Percentiles rank a stretch among this genome's conserved stretches.
Evolutionary conservation across 2,329 filamentous ascomycete species (phyloP).

Genomic region (Coniochaeta sp.): DNA sequence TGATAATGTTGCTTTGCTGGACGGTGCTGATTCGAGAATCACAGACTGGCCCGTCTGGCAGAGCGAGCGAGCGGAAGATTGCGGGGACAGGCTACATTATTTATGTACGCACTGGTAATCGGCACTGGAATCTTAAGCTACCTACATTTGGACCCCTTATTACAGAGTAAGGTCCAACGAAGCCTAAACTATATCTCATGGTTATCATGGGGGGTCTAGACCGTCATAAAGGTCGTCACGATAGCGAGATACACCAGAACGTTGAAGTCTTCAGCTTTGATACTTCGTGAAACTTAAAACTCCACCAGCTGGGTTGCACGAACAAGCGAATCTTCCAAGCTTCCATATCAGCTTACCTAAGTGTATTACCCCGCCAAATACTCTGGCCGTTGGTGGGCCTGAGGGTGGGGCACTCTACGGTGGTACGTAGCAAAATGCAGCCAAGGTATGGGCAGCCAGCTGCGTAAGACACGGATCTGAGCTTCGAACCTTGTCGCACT

Average conservation of each 20-base stretch:
- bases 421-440: too few relatives aligned
- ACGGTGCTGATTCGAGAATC: background rate
- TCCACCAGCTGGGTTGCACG: background rate
- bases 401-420: too few relatives aligned
- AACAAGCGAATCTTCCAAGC: background rate
- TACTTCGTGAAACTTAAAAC: background rate
- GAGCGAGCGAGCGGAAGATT: background rate
- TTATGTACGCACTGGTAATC: too few relatives aligned
- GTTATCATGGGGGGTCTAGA: too few relatives aligned
- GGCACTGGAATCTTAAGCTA: too few relatives aligned
- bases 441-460: background rate
- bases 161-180: too few relatives aligned
- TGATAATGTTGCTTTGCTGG: background rate
- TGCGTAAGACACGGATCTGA: background rate
- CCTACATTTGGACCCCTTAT: too few relatives aligned
- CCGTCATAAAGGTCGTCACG: too few relatives aligned
- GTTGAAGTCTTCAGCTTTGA: background rate
- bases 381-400: background rate
- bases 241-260: too few relatives aligned
- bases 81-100: too few relatives aligned
- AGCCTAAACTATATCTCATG: too few relatives aligned
- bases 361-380: background rate
- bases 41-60: background rate
- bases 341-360: too few relatives aligned
- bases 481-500: background rate